phyloP scores from a whole-genome alignment of 805 yeast genomes.

The Metahyphopichia silvanorum region DNA sequence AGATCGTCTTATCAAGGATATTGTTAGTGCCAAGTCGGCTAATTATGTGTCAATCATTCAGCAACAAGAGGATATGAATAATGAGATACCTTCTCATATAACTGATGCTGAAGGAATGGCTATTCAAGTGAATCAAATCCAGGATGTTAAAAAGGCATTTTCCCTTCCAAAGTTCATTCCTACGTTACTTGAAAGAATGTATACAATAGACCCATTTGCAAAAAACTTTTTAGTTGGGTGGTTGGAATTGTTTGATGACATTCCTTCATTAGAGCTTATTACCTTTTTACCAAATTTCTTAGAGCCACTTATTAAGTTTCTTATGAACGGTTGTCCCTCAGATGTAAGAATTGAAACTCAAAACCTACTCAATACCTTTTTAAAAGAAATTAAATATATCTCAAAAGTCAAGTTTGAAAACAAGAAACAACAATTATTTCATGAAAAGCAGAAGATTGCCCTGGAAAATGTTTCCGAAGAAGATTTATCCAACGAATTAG shows the following conservation, averaged over 20 bases:
- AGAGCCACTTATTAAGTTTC: slow-evolving; percentile 75
- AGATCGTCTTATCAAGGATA: slow-evolving; percentile 87
- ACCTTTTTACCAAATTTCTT: slow-evolving; percentile 86
- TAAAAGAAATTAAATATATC: slow-evolving; percentile 79
- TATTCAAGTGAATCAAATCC: slow-evolving; percentile 56
- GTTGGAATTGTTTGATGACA: slow-evolving; percentile 88
- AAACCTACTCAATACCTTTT: slow-evolving; percentile 65
- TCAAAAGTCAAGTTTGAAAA: slow-evolving; percentile 61
- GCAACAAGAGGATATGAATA: slow-evolving; percentile 17
- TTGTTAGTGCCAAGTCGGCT: slow-evolving; percentile 91
- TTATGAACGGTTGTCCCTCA: slow-evolving; percentile 72
- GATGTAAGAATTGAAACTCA: slow-evolving; percentile 88
- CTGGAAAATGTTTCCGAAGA: background rate
- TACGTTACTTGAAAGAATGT: slow-evolving; percentile 83
- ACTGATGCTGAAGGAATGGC: slow-evolving; percentile 59
- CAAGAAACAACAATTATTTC: slow-evolving; percentile 20
- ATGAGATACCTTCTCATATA: slow-evolving; percentile 33
- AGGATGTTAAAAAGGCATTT: slow-evolving; percentile 66
- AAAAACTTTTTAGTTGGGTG: slow-evolving; percentile 90
- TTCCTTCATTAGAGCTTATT: slow-evolving; percentile 86
- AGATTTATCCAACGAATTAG: slow-evolving; percentile 1
- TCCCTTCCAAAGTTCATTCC: slow-evolving; percentile 88
- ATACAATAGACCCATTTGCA: slow-evolving; percentile 89
- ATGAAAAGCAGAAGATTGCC: slow-evolving; percentile 9
- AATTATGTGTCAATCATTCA: slow-evolving; percentile 76